Base-by-base conservation (phyloP, 768 basidiomycete species). In the Rossbeevera mucosa region DNA sequence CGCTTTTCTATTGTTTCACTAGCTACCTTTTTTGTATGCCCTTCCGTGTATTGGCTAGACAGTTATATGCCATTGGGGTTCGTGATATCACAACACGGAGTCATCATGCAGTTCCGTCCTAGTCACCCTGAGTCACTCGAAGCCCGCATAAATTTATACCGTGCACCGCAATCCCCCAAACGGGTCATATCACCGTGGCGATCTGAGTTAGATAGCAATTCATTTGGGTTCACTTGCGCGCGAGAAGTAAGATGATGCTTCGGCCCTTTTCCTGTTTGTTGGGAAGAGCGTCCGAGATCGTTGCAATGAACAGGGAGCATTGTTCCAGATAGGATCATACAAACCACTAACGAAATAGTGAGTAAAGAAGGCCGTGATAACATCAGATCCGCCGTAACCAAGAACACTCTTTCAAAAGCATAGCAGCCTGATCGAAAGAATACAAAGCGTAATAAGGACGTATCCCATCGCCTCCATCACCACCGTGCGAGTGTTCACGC, bases 1-100 rank as follows among this genome's bases (percentile, higher is more conserved):
- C 4, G 31, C 36, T 36, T 42, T 51, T 14, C 41, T 42, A 54
- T 38, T 56, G 54, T 56, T 53, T 60, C 24, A 25, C 33, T 60
- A 46, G 44, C 50, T 51, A 12, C 13, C 30, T 46, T 31, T 44
- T 44, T 11, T 5, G n/a, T 30, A 16, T 21, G 5, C 25, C 14
- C 49, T 11, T 21, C 29, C 25, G 28, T 62, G 60, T 62, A 62
- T 53, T 50, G 7, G 50, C 16, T 59, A 53, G 54, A 61, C 33
- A 20, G 16, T 18, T 12, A 54, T 36, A 28, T 38, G 36, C 9
- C 36, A 38, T 18, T 38, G 36, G 33, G n/a, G 12, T 38, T 38
- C 6, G 18, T 38, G 36, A 38, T n/a, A n/a, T n/a, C n/a, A 36
- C 33, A 18, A 36, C 31, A 9, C 3, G 8, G 16, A 33, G 16